Evolutionary conservation across 257 asterid genomes (phyloP), one percentile per base, ranked within the genome.

Genomic region (Craterostigma plantagineum): DNA sequence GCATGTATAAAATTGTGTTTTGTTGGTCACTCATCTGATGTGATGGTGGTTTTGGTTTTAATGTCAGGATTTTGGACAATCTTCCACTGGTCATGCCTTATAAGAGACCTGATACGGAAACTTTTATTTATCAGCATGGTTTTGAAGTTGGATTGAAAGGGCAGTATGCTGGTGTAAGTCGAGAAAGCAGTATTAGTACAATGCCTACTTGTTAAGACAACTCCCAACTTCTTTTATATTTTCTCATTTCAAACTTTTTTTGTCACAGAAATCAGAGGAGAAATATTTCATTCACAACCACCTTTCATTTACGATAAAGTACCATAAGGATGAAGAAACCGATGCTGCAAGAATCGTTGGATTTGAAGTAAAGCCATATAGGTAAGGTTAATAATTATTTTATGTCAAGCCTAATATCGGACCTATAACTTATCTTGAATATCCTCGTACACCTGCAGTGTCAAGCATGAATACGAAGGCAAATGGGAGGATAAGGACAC

Each of bases 261-360:
- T 36, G 5, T n/a, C 13, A 7, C 8, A 40, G 45, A 40, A 40
- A 40, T 5, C 45, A 12, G 45, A 40, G 45, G 10, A 40, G 15
- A 40, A 40, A 8, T 40, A 40, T 12, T 40, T 40, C 16, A 40
- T 40, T 16, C 45, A 40, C 17, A 40, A 40, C 16, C 45, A 40
- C 45, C 16, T 40, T 14, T 11, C 45, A 10, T 40, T 40, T n/a
- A 14, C 17, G 10, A 16, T 40, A 10, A 40, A 14, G 17, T 40
- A 40, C 16, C 45, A 40, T 8, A 40, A 40, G 45, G 16, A 40
- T n/a, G 45, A 40, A 11, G 45, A 40, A 11, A 40, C 45, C 15
- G 45, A 40, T 40, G 16, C 45, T 8, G 45, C 45, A 12, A 40
- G 45, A 40, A 40, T 40, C 16, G 45, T 40, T 40, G 45, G 45